Evolutionary conservation across 1,284 basidiomycete species (phyloP).

Genomic region (Ganoderma meredithae): DNA sequence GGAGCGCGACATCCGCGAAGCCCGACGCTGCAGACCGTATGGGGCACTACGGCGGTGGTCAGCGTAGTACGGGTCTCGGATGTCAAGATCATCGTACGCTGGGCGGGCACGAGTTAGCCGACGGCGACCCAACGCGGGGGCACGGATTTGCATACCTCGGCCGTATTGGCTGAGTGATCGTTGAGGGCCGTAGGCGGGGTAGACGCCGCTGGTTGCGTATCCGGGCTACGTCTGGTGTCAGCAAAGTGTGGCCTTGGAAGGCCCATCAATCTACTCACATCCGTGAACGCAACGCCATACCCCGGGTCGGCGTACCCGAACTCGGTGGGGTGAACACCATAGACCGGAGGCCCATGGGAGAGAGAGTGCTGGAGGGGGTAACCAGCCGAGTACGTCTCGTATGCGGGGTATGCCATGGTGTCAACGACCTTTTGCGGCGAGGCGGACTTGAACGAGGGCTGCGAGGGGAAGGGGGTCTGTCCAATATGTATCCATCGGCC

Average conservation of each 20-base stretch:
- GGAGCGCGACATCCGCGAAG: constrained; percentile 60
- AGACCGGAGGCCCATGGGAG: constrained; percentile 37
- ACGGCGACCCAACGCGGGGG: constrained; percentile 23
- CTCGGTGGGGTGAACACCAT: constrained; percentile 33
- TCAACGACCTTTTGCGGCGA: not conserved
- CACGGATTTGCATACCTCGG: constrained; percentile 36
- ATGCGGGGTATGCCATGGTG: constrained; percentile 46
- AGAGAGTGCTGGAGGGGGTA: constrained; percentile 41
- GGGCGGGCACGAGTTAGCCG: constrained; percentile 13
- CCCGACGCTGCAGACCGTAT: constrained; percentile 45
- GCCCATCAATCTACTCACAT: constrained; percentile 30
- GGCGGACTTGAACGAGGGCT: not conserved
- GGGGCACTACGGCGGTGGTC: constrained; percentile 41
- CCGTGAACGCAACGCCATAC: constrained; percentile 38
- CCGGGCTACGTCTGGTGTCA: constrained; percentile 18
- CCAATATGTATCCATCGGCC: not conserved
- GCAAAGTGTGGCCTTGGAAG: not conserved
- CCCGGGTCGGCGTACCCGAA: constrained; percentile 36
- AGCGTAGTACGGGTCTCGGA: constrained; percentile 38
- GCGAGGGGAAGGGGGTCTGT: not conserved
- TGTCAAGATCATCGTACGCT: constrained; percentile 59
- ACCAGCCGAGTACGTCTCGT: constrained; percentile 39
- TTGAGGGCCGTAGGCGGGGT: constrained; percentile 36
- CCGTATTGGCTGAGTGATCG: constrained; percentile 39
- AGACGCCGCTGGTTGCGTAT: constrained; percentile 34